phyloP scores from a whole-genome alignment of 2,329 filamentous ascomycete genomes.

The Aspergillus versicolor region DNA sequence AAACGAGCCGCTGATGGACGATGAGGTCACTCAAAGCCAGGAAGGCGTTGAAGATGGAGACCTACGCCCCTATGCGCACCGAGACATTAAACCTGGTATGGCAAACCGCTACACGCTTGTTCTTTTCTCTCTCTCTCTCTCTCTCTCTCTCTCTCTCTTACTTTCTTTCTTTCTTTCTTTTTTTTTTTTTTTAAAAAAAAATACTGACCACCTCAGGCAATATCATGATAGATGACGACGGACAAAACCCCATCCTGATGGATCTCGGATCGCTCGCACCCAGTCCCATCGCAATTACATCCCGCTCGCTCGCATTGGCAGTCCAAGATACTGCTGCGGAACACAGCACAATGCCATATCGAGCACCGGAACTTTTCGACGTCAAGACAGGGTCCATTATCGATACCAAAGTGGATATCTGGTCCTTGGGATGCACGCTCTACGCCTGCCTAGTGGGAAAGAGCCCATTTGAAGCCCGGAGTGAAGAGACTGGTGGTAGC shows the following conservation, averaged over 20 bases:
- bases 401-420: conserved; percentile 97
- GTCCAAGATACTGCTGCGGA: conserved; percentile 94
- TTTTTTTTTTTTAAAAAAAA: too few species aligned
- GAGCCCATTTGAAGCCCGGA: conserved; percentile 92
- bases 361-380: conserved; percentile 95
- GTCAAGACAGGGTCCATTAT: conserved; percentile 90
- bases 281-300: conserved; percentile 85
- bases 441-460: conserved; percentile 97
- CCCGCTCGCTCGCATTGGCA: conserved; percentile 82
- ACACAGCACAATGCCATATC: conserved; percentile 97
- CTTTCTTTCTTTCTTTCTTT: too few species aligned
- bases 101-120: background rate
- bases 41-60: conserved; percentile 68
- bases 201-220: conserved; percentile 57
- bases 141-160: background rate
- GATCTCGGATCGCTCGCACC: conserved; percentile 89
- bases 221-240: conserved; percentile 96
- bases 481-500: conserved; percentile 92
- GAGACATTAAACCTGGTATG: conserved; percentile 94
- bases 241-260: conserved; percentile 89
- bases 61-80: conserved; percentile 80
- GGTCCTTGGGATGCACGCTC: conserved; percentile 95
- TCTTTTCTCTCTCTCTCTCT: background rate
- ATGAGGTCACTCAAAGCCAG: conserved; percentile 67
- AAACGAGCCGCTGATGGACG: conserved; percentile 79